phyloP scores from a whole-genome alignment of 78 protist genomes.

The Cavenderia fasciculata region DNA sequence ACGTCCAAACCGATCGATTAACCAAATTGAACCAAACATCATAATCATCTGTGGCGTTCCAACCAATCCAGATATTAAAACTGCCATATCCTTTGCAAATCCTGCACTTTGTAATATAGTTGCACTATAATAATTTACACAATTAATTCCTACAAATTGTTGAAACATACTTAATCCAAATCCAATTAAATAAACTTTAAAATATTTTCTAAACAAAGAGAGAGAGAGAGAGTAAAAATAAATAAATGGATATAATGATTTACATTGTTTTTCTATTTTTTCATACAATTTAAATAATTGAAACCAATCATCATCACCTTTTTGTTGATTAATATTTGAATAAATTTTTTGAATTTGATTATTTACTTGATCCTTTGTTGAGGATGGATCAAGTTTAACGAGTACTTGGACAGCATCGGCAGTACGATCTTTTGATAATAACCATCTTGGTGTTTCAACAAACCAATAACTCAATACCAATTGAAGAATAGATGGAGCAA shows the following conservation, averaged over 20 bases:
- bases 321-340: slow-evolving; percentile 10
- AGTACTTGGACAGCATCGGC: slow-evolving; percentile 5
- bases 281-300: slow-evolving; percentile 24
- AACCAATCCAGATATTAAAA: slow-evolving; percentile 44
- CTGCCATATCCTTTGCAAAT: slow-evolving; percentile 21
- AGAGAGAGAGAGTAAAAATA: not conserved
- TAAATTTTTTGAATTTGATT: not conserved
- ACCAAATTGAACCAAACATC: slow-evolving; percentile 40
- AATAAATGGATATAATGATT: not conserved
- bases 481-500: slow-evolving; percentile 32
- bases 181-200: slow-evolving; percentile 38
- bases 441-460: slow-evolving; percentile 66
- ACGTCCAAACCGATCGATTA: slow-evolving; percentile 65
- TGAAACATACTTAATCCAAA: slow-evolving; percentile 74
- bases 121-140: slow-evolving; percentile 52
- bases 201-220: not conserved
- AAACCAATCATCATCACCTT: slow-evolving; percentile 34
- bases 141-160: slow-evolving; percentile 68
- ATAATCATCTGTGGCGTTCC: slow-evolving; percentile 69
- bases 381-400: slow-evolving; percentile 4
- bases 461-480: slow-evolving; percentile 22
- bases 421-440: slow-evolving; percentile 25
- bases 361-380: not conserved
- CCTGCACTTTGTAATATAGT: slow-evolving; percentile 51
- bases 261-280: no score